Evolutionary conservation across 2,329 filamentous ascomycete genomes (phyloP).

Genomic region (Fusarium sp.): DNA sequence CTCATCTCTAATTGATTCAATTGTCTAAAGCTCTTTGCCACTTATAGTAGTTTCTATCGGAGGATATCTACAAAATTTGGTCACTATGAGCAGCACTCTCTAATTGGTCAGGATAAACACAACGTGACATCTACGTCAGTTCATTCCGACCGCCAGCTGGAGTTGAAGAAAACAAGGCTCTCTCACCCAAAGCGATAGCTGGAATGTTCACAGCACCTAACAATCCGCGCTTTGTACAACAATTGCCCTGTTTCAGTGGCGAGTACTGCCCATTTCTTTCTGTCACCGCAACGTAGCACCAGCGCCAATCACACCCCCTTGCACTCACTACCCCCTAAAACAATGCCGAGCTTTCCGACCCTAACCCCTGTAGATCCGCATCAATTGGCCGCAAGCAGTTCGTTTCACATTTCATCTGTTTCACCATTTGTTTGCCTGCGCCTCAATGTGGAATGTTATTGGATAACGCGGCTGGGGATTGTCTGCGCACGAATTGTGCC

Average conservation of each 20-base stretch:
- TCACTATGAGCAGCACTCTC: neutral
- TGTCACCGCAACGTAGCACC: neutral
- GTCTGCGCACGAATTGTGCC: neutral
- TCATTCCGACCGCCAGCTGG: neutral
- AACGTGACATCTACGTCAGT: neutral
- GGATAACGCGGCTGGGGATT: neutral
- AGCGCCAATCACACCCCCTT: neutral
- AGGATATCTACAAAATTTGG: too few relatives aligned
- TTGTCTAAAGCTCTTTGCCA: too few relatives aligned
- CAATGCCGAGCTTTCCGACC: slow-evolving; percentile 7
- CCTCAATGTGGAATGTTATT: slow-evolving; percentile 11
- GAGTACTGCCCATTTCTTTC: neutral
- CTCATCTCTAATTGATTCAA: too few relatives aligned
- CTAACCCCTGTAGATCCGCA: neutral
- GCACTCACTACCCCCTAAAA: neutral
- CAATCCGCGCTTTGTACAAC: neutral
- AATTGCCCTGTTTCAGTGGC: neutral
- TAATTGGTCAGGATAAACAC: neutral
- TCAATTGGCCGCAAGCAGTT: slow-evolving; percentile 10
- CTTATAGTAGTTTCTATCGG: too few relatives aligned
- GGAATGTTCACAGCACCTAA: neutral
- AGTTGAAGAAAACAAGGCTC: neutral
- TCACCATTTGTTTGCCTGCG: slow-evolving; percentile 7
- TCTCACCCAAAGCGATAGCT: neutral
- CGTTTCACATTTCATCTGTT: slow-evolving; percentile 9